A percentile compares a stretch with the other conserved stretches of the same genome.
Conservation (phyloP, 176 grass and related monocot species). For the Elymus sibiricus region DNA sequence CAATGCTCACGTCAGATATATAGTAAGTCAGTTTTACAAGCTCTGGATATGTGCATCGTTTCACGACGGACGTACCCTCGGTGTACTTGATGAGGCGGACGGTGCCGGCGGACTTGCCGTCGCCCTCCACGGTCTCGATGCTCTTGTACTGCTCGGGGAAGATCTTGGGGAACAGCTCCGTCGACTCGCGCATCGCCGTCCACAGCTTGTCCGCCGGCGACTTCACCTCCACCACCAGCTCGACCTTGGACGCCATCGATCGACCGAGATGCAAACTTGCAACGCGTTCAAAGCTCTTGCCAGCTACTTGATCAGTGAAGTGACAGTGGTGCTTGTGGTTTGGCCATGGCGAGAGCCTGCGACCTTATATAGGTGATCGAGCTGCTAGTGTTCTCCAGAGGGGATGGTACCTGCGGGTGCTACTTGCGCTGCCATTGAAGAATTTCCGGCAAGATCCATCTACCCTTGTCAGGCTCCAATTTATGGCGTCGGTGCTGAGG, state of each 20-base stretch:
- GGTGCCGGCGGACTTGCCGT: conserved; percentile 75
- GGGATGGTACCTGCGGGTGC: background rate
- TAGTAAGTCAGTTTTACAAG: too few species aligned
- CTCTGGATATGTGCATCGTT: background rate
- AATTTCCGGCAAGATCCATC: conserved; percentile 33
- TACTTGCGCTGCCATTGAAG: conserved; percentile 42
- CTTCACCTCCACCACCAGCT: conserved; percentile 65
- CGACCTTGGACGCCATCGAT: conserved; percentile 67
- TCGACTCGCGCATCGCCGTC: conserved; percentile 58
- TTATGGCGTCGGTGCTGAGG: conserved; percentile 44
- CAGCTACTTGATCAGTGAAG: background rate
- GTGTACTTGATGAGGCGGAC: conserved; percentile 76
- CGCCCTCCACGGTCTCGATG: conserved; percentile 84
- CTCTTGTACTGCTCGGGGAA: conserved; percentile 88
- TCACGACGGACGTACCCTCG: conserved; percentile 28
- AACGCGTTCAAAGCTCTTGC: too few species aligned
- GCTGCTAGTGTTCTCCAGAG: background rate
- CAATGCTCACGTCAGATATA: background rate
- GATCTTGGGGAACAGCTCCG: conserved; percentile 85
- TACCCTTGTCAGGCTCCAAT: conserved; percentile 27
- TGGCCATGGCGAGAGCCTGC: conserved; percentile 12
- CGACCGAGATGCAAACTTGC: background rate
- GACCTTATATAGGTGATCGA: conserved; percentile 16
- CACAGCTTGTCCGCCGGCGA: conserved; percentile 75
- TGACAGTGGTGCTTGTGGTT: background rate